These are phyloP conservation scores for Geotrichum klebahnii DNA, from an alignment of 1,139 yeast genomes.

Conservation along the genomic window DNA sequence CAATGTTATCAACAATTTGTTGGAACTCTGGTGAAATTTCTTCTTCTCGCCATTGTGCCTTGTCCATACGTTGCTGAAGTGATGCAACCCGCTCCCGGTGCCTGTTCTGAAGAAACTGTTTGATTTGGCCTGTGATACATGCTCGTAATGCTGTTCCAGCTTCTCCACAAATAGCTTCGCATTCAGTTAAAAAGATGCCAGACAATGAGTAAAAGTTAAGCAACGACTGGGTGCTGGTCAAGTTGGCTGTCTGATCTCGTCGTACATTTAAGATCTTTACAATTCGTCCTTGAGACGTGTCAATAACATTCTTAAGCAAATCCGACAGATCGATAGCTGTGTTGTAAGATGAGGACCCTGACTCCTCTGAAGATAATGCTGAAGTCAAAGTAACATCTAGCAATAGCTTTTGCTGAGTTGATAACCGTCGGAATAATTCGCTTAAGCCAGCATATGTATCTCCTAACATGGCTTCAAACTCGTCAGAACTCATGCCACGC, in stretches of 20 bases:
- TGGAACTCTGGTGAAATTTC: conserved; percentile 52
- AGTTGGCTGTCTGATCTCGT: conserved; percentile 61
- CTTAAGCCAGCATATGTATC: conserved; percentile 61
- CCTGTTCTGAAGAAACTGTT: conserved; percentile 54
- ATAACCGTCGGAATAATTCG: conserved; percentile 67
- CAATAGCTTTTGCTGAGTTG: conserved; percentile 72
- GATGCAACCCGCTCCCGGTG: conserved; percentile 50
- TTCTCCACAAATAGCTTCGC: conserved; percentile 80
- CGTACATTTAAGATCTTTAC: conserved; percentile 77
- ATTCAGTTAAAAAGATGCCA: conserved; percentile 69
- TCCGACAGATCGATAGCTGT: conserved; percentile 35
- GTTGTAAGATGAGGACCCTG: conserved; percentile 8
- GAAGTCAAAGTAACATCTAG: conserved; percentile 64
- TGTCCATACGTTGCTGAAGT: conserved; percentile 52
- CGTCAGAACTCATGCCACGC: conserved; percentile 63
- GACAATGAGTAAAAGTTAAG: conserved; percentile 63
- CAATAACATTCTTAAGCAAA: conserved; percentile 62
- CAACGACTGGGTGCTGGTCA: conserved; percentile 50
- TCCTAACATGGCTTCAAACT: conserved; percentile 67
- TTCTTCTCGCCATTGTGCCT: conserved; percentile 77
- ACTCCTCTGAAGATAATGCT: conserved; percentile 12
- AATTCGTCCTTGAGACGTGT: conserved; percentile 69
- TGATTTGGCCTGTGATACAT: conserved; percentile 63
- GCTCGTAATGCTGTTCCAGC: conserved; percentile 60
- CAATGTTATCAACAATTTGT: conserved; percentile 50